These are phyloP conservation scores for Actinomortierella wolfii DNA, from an alignment of 371 early-diverging fungal genomes.

Conservation along the genomic window DNA sequence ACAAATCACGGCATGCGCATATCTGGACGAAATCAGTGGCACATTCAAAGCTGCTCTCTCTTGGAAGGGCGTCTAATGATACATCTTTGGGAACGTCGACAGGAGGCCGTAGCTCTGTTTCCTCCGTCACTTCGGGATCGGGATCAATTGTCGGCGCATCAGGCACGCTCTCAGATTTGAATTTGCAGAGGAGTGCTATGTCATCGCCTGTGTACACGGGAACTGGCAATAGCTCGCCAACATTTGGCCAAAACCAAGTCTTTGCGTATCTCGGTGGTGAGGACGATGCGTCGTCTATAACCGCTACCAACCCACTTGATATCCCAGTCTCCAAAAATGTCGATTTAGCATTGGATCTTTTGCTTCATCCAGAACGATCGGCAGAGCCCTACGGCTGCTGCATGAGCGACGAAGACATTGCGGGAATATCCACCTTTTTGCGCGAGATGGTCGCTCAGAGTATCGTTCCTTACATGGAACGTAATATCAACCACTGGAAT, in stretches of 20 bases:
- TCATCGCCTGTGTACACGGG: conserved; percentile 38
- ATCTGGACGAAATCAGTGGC: conserved; percentile 28
- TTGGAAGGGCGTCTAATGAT: conserved; percentile 31
- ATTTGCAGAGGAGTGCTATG: conserved; percentile 31
- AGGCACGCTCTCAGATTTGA: conserved; percentile 24
- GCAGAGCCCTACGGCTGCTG: conserved; percentile 59
- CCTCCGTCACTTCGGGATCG: conserved; percentile 17
- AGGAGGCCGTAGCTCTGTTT: conserved; percentile 19
- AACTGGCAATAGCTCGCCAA: conserved; percentile 35
- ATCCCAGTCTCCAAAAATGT: conserved; percentile 10
- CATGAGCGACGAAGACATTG: conserved; percentile 59
- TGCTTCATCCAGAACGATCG: conserved; percentile 32
- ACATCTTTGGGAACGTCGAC: not conserved
- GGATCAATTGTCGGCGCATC: conserved; percentile 5
- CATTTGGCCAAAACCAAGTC: conserved; percentile 30
- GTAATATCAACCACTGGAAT: conserved; percentile 85
- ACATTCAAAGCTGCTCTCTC: conserved; percentile 19
- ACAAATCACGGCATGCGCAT: conserved; percentile 23
- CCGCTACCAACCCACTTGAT: conserved; percentile 2
- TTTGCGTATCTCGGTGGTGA: conserved; percentile 38
- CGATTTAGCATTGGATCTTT: conserved; percentile 15
- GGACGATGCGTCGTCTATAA: conserved; percentile 32
- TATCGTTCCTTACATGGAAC: conserved; percentile 89
- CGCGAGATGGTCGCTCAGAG: conserved; percentile 73
- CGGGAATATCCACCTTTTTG: conserved; percentile 56